phyloP scores from a whole-genome alignment of 371 early-diverging fungal genomes.

The Lichtheimia hyalospora region DNA sequence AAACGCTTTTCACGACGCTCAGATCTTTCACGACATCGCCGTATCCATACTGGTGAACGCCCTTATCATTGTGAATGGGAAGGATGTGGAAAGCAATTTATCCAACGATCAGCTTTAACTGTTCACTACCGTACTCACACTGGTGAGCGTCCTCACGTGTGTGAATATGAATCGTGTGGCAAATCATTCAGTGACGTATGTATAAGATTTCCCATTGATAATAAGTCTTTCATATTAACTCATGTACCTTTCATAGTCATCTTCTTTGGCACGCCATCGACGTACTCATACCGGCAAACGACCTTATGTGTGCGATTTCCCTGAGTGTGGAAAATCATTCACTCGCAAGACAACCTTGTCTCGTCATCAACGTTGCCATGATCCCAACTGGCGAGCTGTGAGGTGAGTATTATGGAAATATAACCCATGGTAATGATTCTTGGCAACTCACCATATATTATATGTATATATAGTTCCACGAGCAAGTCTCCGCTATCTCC shows the following conservation, averaged over 20 bases:
- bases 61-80: constrained; percentile 64
- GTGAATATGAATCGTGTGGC: constrained; percentile 58
- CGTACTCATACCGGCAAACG: constrained; percentile 44
- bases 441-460: background rate
- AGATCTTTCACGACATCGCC: constrained; percentile 72
- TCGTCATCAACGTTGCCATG: constrained; percentile 55
- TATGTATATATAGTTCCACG: constrained; percentile 1
- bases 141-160: constrained; percentile 75
- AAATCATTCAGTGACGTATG: constrained; percentile 65
- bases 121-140: constrained; percentile 78
- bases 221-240: background rate
- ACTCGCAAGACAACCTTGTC: constrained; percentile 65
- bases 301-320: constrained; percentile 38
- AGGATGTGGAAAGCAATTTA: constrained; percentile 71
- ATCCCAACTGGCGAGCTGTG: constrained; percentile 18
- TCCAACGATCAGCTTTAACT: constrained; percentile 75
- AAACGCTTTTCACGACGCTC: constrained; percentile 82
- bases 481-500: constrained; percentile 25
- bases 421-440: background rate
- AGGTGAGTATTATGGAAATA: constrained; percentile 11
- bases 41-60: constrained; percentile 74
- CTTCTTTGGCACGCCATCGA: constrained; percentile 39
- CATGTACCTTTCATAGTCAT: constrained; percentile 21
- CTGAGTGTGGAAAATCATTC: constrained; percentile 53
- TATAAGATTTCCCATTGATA: background rate